Conservation (phyloP, 2,329 filamentous ascomycete species). For the Paecilomyces sp. region DNA sequence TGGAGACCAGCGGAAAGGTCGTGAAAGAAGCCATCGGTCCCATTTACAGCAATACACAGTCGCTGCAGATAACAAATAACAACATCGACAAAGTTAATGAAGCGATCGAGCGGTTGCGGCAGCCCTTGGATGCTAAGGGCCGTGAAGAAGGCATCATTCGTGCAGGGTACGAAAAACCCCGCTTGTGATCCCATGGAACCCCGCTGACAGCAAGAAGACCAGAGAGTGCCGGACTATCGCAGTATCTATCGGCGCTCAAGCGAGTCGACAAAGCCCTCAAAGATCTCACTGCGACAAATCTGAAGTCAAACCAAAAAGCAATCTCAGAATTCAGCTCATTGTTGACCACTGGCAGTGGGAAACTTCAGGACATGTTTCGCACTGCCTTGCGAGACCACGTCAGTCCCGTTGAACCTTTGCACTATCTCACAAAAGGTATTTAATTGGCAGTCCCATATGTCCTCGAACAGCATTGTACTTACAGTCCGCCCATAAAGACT, state of each 20-base stretch:
- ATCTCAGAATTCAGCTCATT: constrained; percentile 72
- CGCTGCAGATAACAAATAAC: constrained; percentile 75
- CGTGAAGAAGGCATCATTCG: constrained; percentile 88
- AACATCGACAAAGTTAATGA: constrained; percentile 83
- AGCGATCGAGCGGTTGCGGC: constrained; percentile 79
- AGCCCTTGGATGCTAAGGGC: constrained; percentile 87
- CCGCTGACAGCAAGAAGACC: constrained; percentile 45
- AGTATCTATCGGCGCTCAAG: constrained; percentile 84
- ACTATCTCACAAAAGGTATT: constrained; percentile 83
- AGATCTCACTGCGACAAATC: constrained; percentile 82
- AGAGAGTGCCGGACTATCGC: constrained; percentile 69
- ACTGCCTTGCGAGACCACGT: constrained; percentile 72
- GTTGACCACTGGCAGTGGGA: constrained; percentile 69
- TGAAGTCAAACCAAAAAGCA: constrained; percentile 85
- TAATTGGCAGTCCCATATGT: constrained; percentile 1
- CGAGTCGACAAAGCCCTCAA: constrained; percentile 76
- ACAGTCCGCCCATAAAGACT: constrained; percentile 32
- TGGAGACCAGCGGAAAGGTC: constrained; percentile 83
- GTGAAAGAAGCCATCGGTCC: constrained; percentile 89
- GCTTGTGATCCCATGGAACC: not conserved
- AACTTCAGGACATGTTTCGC: constrained; percentile 79
- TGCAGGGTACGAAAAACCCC: constrained; percentile 50
- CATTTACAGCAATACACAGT: constrained; percentile 85
- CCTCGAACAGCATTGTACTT: constrained; percentile 6
- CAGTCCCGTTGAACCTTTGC: constrained; percentile 75